These are phyloP conservation scores for Tetracentron sinense DNA, from an alignment of 164 flowering plant genomes.

Conservation along the genomic window DNA sequence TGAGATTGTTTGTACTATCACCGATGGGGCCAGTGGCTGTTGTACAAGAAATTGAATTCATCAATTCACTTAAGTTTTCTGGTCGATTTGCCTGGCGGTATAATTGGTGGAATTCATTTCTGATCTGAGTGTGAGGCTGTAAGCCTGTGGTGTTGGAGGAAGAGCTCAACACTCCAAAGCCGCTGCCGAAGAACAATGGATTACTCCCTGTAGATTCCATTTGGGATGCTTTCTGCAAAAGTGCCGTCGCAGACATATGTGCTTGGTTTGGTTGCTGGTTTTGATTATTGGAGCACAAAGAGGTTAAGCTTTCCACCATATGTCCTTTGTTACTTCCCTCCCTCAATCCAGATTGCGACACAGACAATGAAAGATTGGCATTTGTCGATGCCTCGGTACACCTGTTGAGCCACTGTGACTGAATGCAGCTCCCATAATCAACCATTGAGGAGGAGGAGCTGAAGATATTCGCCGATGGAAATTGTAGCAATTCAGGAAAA, in stretches of 20 bases:
- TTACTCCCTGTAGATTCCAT: constrained; percentile 62
- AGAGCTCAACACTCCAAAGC: constrained; percentile 30
- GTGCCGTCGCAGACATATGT: constrained; percentile 69
- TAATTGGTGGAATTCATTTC: no score
- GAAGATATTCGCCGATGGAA: constrained; percentile 25
- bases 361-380: no score
- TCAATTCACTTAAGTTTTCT: no score
- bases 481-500: constrained; percentile 25
- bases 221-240: constrained; percentile 72
- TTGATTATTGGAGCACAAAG: constrained; percentile 16
- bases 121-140: no score
- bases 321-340: constrained; percentile 23
- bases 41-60: no score
- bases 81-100: no score
- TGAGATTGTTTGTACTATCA: no score
- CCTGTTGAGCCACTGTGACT: neutral
- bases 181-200: constrained; percentile 11
- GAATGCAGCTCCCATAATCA: constrained; percentile 14
- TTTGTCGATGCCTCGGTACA: no score
- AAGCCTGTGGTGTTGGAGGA: no score
- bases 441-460: constrained; percentile 21
- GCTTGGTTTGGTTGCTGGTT: constrained; percentile 9
- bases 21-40: no score
- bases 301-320: constrained; percentile 19
- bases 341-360: no score